Evolutionary conservation across 1,284 basidiomycete genomes (phyloP).

Genomic region (Microbotryum lychnidis-dioicae): DNA sequence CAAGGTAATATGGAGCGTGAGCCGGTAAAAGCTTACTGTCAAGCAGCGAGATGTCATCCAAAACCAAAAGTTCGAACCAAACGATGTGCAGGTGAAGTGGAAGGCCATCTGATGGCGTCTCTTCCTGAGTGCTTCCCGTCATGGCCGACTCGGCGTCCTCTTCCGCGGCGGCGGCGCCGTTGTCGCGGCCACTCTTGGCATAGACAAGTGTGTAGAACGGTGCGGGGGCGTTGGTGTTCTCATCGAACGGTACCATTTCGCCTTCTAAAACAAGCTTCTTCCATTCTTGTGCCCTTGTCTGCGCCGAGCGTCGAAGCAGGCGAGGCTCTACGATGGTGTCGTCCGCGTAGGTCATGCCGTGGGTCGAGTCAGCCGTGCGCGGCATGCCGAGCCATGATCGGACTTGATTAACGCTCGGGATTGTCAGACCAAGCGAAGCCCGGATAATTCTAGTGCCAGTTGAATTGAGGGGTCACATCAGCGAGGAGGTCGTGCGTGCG

Average conservation of each 20-base stretch:
- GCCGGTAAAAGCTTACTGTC: conserved; percentile 30
- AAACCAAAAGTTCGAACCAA: conserved; percentile 70
- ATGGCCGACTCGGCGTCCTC: conserved; percentile 2
- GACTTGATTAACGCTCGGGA: not conserved
- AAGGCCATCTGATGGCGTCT: conserved; percentile 38
- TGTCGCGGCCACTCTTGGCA: conserved; percentile 1
- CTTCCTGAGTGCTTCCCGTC: conserved; percentile 48
- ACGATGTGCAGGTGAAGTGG: conserved; percentile 56
- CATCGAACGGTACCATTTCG: conserved; percentile 75
- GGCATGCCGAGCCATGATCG: not conserved
- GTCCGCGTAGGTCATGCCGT: not conserved
- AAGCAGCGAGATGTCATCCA: conserved; percentile 55
- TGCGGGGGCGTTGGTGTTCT: conserved; percentile 42
- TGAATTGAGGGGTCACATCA: conserved; percentile 11
- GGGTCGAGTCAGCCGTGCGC: conserved; percentile 7
- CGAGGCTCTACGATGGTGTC: conserved; percentile 3
- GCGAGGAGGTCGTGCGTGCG: too few species aligned
- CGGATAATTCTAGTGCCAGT: conserved; percentile 50
- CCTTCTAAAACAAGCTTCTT: conserved; percentile 61
- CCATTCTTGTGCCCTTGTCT: not conserved
- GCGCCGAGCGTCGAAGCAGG: conserved; percentile 1
- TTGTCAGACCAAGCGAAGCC: conserved; percentile 51
- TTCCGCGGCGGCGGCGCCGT: not conserved
- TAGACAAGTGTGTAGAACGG: conserved; percentile 42
- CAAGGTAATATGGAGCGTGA: not conserved